These are phyloP conservation scores for Hypoxylon fuscum DNA, from an alignment of 495 filamentous ascomycete species.

Conservation along the genomic window DNA sequence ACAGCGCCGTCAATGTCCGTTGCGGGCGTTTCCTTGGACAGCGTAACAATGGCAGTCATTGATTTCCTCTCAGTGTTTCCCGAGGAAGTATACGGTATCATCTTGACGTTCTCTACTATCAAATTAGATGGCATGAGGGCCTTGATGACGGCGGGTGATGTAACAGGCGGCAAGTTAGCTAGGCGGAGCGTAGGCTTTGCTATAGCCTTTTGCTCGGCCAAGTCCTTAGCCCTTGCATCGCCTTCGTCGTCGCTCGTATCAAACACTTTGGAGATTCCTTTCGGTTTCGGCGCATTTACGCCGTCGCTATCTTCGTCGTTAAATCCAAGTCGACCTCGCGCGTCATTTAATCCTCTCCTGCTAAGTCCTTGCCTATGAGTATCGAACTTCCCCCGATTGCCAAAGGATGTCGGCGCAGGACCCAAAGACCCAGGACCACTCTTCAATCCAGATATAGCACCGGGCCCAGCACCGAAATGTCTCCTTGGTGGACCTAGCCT, in stretches of 20 bases:
- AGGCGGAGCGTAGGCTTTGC: constrained; percentile 91
- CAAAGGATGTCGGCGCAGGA: constrained; percentile 62
- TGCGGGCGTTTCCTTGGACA: constrained; percentile 84
- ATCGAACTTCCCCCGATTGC: constrained; percentile 59
- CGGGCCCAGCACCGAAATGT: constrained; percentile 53
- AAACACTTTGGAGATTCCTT: constrained; percentile 52
- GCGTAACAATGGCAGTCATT: constrained; percentile 81
- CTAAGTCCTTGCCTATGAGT: constrained; percentile 42
- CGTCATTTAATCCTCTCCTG: constrained; percentile 42
- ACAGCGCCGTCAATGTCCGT: constrained; percentile 86
- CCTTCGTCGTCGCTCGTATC: constrained; percentile 57
- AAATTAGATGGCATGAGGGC: constrained; percentile 73
- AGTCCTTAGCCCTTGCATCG: constrained; percentile 44
- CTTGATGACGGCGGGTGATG: constrained; percentile 78
- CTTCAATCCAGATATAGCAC: constrained; percentile 47
- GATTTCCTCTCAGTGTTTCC: constrained; percentile 75
- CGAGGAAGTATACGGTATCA: constrained; percentile 61
- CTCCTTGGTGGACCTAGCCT: constrained; percentile 45
- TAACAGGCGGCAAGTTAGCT: constrained; percentile 66
- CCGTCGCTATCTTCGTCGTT: constrained; percentile 45
- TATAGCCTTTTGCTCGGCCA: constrained; percentile 74
- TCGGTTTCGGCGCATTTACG: constrained; percentile 29
- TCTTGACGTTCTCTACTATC: constrained; percentile 78
- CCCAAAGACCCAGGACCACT: constrained; percentile 83
- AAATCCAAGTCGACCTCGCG: constrained; percentile 48